Evolutionary conservation across 495 filamentous ascomycete genomes (phyloP), one percentile per base, ranked within the genome.

Genomic region (Aspergillus kassunensis): DNA sequence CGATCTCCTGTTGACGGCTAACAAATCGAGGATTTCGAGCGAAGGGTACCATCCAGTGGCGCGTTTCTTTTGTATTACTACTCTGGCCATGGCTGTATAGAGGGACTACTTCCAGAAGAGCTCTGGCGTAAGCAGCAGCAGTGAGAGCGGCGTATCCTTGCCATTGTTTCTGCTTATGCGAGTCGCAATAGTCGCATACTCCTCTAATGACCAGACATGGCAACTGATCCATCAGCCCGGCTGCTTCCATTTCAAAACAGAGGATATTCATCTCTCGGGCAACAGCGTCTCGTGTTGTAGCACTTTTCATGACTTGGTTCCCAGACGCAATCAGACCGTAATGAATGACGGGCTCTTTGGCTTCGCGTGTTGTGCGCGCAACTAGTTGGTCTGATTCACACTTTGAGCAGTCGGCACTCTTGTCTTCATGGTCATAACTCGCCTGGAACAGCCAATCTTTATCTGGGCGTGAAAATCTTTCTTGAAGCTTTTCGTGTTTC

Each of bases 241-340:
- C 42, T 11, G 42, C 42, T 47, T 79, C 74, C 66, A 74, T 78
- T 43, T 77, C 72, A 37, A 78, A 72, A 39, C 68, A 75, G 4
- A 75, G 49, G 13, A 75, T 55, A 24, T 59, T 44, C 1, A 56
- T 18, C 18, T 58, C 29, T 53, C 23, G 31, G 19, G 54, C 52
- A 19, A 74, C 20, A 21, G 34, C 15, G 43, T 61, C 55, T 53
- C 51, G 40, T 11, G n/a, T 51, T 23, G 16, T 15, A 6, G 30
- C 55, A 30, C 42, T 16, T 23, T 55, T 57, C 18, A 61, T 61
- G 3, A 61, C 55, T 51, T 54, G 54, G 16, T 61, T 55, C 44
- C 45, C 55, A 4, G 59, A 61, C 1, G 59, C 59, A 46, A 61
- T 55, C 15, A 49, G 16, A n/a, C 59, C 59, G 15, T 58, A 58